Evolutionary conservation across 371 early-diverging fungal species (phyloP), one percentile per base, ranked within the genome.

Genomic region (Haplosporangium sp.): DNA sequence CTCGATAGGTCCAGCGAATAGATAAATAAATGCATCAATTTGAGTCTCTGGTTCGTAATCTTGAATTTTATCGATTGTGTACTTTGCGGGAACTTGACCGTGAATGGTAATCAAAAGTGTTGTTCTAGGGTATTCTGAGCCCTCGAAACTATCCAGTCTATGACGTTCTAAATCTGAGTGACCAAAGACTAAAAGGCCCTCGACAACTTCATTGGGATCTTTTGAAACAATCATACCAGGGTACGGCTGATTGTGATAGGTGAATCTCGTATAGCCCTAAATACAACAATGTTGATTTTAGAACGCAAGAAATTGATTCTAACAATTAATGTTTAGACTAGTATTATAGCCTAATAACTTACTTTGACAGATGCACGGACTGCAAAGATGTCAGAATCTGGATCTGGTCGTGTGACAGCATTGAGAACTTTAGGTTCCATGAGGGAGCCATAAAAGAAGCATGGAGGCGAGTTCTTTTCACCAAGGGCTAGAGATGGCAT

Each of bases 391-490:
- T 77, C 61, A 5, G 72, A 39, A 42, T 69, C 72, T 0, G 66
- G 65, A 0, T 39, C 58, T 8, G 72, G 68, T 35, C 72, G 63
- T 0, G 72, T 72, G 17, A 77, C 72, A 27, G 72, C 65, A 53
- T 72, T 64, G 35, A 67, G 72, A 56, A 72, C 77, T 37, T 61
- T 67, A 20, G 64, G 61, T 37, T 77, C 72, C 77, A 77, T 77
- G 39, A 77, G 69, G 4, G 72, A 77, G 15, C 77, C 77, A 20
- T 72, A 77, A 19, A 77, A 72, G 69, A 77, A 72, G 58, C 77
- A 77, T 0, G 77, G 77, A 4, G 20, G 77, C 3, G 55, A 7
- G 48, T 65, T 73, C 8, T 55, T 10, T 4, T 8, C 34, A 17
- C 15, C 45, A n/a, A 47, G 17, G 17, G 68, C 60, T 13, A 38